Base-by-base conservation (phyloP, 148 eudicot genomes). In the Heliosperma pusillum region DNA sequence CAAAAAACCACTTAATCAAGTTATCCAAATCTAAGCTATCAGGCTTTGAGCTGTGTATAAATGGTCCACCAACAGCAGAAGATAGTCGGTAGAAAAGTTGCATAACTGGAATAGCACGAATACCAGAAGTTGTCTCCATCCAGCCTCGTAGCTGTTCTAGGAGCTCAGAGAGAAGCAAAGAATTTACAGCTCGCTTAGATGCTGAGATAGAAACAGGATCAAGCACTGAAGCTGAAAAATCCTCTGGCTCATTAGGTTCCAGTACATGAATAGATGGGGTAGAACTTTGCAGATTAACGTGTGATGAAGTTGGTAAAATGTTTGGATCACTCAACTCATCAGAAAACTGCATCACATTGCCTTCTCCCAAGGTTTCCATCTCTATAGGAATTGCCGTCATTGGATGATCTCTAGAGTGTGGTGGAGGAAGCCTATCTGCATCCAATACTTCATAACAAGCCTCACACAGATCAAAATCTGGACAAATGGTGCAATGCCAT, bases 381-480 rank as follows among this genome's bases (percentile, higher is more conserved):
- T 96, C 99, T 75, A 96, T 96, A 52, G 97, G 99, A 74, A 92
- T 87, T 45, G 99, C 99, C 21, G 95, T 86, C 99, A 96, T 96
- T 19, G 86, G 97, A 85, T 96, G 99, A 81, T 91, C 99, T 82
- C 97, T 89, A 58, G 95, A 87, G 80, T 96, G 99, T 36, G 99
- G 99, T 26, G 91, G 90, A 82, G 99, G 97, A 71, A 96, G 91
- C 74, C 86, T 81, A 45, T 92, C 97, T 42, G 97, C 83, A 84
- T 91, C 99, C 67, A 91, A 78, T 52, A 89, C 91, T 89, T 92
- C 97, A 84, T 92, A 92, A 76, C 99, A 96, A 56, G 97, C 88
- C 82, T 96, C 99, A 64, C 99, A 96, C 76, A 96, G 79, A 89
- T 96, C 99, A 84, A 96, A 96, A 84, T 96, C 99, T 67, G 99